Conservation (phyloP, 495 filamentous ascomycete genomes). For the Arthonia radiata region DNA sequence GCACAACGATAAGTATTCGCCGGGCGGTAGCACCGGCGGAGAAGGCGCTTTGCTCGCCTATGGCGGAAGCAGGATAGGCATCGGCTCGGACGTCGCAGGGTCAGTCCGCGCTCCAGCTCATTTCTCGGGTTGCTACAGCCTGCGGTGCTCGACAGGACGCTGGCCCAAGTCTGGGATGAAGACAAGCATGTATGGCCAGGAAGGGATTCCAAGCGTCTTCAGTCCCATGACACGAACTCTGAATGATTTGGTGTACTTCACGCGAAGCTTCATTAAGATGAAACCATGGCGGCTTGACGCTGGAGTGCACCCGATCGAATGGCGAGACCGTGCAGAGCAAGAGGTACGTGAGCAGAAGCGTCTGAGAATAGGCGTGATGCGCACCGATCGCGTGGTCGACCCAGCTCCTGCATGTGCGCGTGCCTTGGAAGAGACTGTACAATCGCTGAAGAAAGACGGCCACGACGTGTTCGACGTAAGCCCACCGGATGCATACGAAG, state of each 20-base stretch:
- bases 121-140: conserved; percentile 69
- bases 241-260: conserved; percentile 66
- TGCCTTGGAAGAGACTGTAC: conserved; percentile 44
- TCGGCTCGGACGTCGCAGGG: conserved; percentile 86
- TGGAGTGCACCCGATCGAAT: conserved; percentile 60
- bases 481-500: conserved; percentile 45
- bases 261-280: conserved; percentile 54
- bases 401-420: conserved; percentile 65
- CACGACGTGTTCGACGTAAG: conserved; percentile 54
- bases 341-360: conserved; percentile 32
- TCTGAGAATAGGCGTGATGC: conserved; percentile 53
- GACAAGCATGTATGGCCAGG: conserved; percentile 86
- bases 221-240: conserved; percentile 84
- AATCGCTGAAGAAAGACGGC: conserved; percentile 40
- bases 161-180: conserved; percentile 73
- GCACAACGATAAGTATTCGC: conserved; percentile 59
- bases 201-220: conserved; percentile 73
- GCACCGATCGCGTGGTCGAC: conserved; percentile 68
- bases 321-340: conserved; percentile 35
- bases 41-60: conserved; percentile 67
- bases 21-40: conserved; percentile 78
- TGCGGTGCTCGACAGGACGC: conserved; percentile 82
- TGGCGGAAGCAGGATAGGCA: conserved; percentile 71
- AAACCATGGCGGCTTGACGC: conserved; percentile 83
- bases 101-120: conserved; percentile 77